A percentile compares a stretch with the other conserved stretches of the same genome.
Conservation (phyloP, 2,329 filamentous ascomycete species). For the Graphium sp. region DNA sequence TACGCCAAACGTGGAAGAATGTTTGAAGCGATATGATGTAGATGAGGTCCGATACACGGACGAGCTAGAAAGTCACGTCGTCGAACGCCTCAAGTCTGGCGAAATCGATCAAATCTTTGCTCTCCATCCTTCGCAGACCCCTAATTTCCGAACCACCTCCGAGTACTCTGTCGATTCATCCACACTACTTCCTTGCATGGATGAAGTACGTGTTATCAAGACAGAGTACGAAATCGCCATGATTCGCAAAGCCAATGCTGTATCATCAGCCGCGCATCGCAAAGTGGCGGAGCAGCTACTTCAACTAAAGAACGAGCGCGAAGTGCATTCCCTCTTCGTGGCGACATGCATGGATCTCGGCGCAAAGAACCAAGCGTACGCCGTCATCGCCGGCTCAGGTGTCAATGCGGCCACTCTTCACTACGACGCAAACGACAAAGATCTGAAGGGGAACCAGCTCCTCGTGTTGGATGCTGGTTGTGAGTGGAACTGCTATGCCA, state of each 20-base stretch:
- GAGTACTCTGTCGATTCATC: slow-evolving; percentile 26
- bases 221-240: slow-evolving; percentile 71
- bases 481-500: slow-evolving; percentile 74
- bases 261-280: slow-evolving; percentile 64
- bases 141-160: slow-evolving; percentile 14
- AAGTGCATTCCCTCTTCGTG: slow-evolving; percentile 67
- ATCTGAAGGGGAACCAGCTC: slow-evolving; percentile 52
- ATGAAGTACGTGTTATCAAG: slow-evolving; percentile 68
- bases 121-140: slow-evolving; percentile 28
- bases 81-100: slow-evolving; percentile 15
- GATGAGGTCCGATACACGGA: slow-evolving; percentile 49
- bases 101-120: slow-evolving; percentile 24
- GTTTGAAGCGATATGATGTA: slow-evolving; percentile 45
- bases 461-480: slow-evolving; percentile 77
- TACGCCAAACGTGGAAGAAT: slow-evolving; percentile 42
- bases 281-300: slow-evolving; percentile 50
- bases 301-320: slow-evolving; percentile 56
- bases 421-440: slow-evolving; percentile 65
- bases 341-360: slow-evolving; percentile 55
- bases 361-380: slow-evolving; percentile 68
- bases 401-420: slow-evolving; percentile 74
- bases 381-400: slow-evolving; percentile 74
- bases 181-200: slow-evolving; percentile 53
- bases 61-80: slow-evolving; percentile 31
- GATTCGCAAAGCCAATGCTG: slow-evolving; percentile 63